Evolutionary conservation across 2,329 filamentous ascomycete species (phyloP).

Genomic region (Leptographium procerum): DNA sequence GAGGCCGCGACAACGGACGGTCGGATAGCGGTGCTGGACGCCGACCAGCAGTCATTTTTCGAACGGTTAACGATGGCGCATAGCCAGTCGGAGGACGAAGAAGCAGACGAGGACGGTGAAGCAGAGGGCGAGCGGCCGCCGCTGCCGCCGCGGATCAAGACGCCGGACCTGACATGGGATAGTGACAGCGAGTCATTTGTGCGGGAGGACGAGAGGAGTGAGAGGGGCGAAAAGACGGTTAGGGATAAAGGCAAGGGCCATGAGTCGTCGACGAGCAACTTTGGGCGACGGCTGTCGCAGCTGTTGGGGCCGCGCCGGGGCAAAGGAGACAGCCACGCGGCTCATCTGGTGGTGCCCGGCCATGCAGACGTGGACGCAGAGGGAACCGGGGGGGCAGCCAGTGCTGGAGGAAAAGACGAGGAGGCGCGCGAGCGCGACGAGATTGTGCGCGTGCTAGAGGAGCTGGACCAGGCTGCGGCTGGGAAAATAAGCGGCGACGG

Average conservation of each 20-base stretch:
- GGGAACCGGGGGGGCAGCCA: background rate
- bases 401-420: too few relatives aligned
- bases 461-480: conserved; percentile 58
- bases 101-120: conserved; percentile 25
- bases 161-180: conserved; percentile 38
- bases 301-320: conserved; percentile 5
- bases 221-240: conserved; percentile 18
- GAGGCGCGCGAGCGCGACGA: conserved; percentile 53
- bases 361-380: conserved; percentile 19
- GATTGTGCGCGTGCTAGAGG: conserved; percentile 66
- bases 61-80: conserved; percentile 32
- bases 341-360: conserved; percentile 24
- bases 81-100: background rate
- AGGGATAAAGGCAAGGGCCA: conserved; percentile 22
- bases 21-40: conserved; percentile 39
- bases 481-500: conserved; percentile 52
- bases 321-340: conserved; percentile 17
- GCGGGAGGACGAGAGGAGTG: conserved; percentile 14
- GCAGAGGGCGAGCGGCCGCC: conserved; percentile 37
- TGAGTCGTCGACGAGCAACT: conserved; percentile 11
- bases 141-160: conserved; percentile 41
- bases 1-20: too few relatives aligned
- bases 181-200: conserved; percentile 27
- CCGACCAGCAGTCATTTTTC: conserved; percentile 48
- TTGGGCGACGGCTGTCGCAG: conserved; percentile 9